Conservation (phyloP, 106 monocot genomes). For the Agapanthus africanus region DNA sequence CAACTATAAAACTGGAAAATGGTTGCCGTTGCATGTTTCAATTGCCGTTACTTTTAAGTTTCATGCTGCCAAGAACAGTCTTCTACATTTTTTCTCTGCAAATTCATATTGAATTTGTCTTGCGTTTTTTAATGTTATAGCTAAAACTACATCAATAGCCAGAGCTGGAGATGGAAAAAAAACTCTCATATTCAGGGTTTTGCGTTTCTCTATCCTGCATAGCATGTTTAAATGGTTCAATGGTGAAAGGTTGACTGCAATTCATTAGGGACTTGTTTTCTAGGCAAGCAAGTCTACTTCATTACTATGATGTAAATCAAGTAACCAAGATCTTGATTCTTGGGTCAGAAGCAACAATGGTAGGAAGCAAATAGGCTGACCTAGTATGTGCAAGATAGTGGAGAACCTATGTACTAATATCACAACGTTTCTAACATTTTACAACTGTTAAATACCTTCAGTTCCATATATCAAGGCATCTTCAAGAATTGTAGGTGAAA, state of each 20-base stretch:
- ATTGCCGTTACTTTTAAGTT: not conserved
- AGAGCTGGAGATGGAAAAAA: not conserved
- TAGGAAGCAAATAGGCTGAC: not conserved
- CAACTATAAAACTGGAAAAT: not conserved
- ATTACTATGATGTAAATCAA: not conserved
- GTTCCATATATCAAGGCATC: slow-evolving; percentile 11
- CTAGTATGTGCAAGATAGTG: not conserved
- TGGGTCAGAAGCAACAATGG: not conserved
- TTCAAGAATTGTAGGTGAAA: slow-evolving; percentile 32
- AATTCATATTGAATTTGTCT: too few relatives aligned
- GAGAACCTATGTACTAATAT: not conserved
- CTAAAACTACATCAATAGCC: not conserved
- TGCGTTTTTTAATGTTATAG: too few relatives aligned
- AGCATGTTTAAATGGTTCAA: not conserved
- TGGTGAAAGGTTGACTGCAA: not conserved
- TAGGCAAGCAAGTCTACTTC: not conserved
- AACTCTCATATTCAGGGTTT: not conserved
- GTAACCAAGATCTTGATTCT: not conserved
- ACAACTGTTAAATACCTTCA: slow-evolving; percentile 5
- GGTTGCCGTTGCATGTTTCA: not conserved
- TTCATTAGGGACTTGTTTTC: not conserved
- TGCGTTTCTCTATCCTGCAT: not conserved
- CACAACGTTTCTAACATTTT: not conserved
- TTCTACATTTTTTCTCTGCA: not conserved
- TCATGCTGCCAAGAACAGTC: not conserved